Percentiles rank a stretch among this genome's conserved stretches.
Evolutionary conservation across 306 rosid species (phyloP).

Genomic region (Sicyos edulis): DNA sequence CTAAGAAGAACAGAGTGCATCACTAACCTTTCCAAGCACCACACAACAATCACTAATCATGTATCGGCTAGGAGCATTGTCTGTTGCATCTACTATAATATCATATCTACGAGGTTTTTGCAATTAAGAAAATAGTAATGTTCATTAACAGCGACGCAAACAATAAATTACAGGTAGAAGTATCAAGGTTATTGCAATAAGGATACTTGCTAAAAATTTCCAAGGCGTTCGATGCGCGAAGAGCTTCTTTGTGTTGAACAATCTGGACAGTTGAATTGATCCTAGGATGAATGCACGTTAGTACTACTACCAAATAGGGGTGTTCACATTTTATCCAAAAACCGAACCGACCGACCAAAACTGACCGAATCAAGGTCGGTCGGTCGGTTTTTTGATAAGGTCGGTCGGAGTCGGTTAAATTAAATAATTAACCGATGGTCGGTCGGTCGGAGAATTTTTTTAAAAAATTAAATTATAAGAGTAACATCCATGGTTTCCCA

Average conservation of each 20-base stretch:
- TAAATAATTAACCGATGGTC: too few species aligned
- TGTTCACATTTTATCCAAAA: too few species aligned
- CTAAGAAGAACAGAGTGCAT: constrained; percentile 15
- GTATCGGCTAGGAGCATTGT: constrained; percentile 96
- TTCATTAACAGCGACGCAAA: constrained; percentile 18
- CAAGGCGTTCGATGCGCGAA: constrained; percentile 75
- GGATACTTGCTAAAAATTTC: constrained; percentile 81
- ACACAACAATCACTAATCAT: constrained; percentile 96
- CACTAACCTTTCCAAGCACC: constrained; percentile 79
- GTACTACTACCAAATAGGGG: too few species aligned
- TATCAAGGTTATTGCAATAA: constrained; percentile 24
- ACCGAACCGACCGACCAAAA: too few species aligned
- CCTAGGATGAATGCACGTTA: constrained; percentile 38
- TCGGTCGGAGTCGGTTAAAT: too few species aligned
- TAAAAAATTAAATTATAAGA: too few species aligned
- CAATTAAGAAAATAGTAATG: constrained; percentile 35
- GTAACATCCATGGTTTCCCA: too few species aligned
- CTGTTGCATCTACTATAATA: constrained; percentile 82
- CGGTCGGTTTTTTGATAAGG: too few species aligned
- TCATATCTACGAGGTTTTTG: constrained; percentile 56
- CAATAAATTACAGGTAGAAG: background rate
- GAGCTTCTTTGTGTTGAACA: constrained; percentile 77
- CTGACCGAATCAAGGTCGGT: too few species aligned
- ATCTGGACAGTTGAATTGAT: constrained; percentile 73
- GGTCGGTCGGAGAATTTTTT: too few species aligned